A percentile compares a stretch with the other conserved stretches of the same genome.
Conservation (phyloP, 2,329 filamentous ascomycete species). For the Fusarium sp. region DNA sequence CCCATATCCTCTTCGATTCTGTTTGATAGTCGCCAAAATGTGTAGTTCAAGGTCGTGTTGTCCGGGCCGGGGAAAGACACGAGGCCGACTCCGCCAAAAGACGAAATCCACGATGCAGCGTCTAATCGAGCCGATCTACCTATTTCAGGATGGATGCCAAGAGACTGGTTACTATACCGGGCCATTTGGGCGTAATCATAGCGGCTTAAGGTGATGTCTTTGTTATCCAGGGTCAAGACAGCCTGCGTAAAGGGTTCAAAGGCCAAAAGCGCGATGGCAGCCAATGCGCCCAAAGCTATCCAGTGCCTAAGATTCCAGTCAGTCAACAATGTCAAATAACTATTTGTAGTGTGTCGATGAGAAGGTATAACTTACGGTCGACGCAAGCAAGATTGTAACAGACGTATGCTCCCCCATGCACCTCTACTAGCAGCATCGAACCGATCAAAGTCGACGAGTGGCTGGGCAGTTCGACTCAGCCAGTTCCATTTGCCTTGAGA, state of each 20-base stretch:
- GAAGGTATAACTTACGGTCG: conserved; percentile 10
- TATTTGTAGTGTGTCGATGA: no score
- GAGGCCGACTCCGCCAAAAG: fast-evolving
- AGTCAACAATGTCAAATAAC: background rate
- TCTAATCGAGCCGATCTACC: background rate
- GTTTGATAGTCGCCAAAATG: no score
- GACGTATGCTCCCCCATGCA: conserved; percentile 11
- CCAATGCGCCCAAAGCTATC: background rate
- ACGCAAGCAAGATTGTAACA: background rate
- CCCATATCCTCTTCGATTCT: background rate
- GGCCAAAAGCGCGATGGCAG: background rate
- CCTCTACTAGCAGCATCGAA: conserved; percentile 31
- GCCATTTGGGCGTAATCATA: background rate
- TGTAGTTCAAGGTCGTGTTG: background rate
- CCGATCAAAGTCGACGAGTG: conserved; percentile 29
- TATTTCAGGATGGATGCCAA: background rate
- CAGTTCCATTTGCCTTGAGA: conserved; percentile 35
- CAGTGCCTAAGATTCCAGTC: background rate
- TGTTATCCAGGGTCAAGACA: background rate
- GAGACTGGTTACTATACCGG: background rate
- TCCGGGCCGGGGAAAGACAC: background rate
- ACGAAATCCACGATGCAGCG: background rate
- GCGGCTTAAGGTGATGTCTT: background rate
- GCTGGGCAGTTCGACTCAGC: background rate
- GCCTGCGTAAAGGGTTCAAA: conserved; percentile 21